These are phyloP conservation scores for Tuber indicum DNA, from an alignment of 495 filamentous ascomycete genomes.

Conservation along the genomic window DNA sequence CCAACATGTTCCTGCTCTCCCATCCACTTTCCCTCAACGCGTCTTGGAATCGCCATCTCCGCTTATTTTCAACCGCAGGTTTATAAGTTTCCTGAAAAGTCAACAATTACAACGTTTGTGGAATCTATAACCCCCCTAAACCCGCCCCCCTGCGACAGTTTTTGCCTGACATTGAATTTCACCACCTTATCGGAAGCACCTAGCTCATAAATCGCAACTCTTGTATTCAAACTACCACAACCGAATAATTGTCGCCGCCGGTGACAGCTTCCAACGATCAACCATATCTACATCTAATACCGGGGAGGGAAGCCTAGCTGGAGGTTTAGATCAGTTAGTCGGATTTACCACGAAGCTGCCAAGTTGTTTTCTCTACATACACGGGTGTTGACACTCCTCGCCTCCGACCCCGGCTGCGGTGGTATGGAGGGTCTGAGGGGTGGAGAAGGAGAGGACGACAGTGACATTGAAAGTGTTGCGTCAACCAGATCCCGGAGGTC, in stretches of 20 bases:
- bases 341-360: conserved; percentile 29
- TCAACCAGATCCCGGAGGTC: conserved; percentile 32
- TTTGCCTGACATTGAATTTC: neutral
- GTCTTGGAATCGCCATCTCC: conserved; percentile 29
- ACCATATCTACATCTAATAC: neutral
- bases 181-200: neutral
- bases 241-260: neutral
- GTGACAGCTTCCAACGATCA: neutral
- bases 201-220: neutral
- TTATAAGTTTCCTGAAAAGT: neutral
- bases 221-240: neutral
- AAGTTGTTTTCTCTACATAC: conserved; percentile 42
- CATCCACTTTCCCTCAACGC: conserved; percentile 14
- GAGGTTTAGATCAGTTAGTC: neutral
- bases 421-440: conserved; percentile 39
- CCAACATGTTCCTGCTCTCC: conserved; percentile 32
- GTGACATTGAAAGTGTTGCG: conserved; percentile 35
- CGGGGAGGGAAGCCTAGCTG: neutral
- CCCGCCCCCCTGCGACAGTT: neutral
- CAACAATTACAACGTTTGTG: neutral
- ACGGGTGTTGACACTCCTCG: conserved; percentile 41
- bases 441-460: conserved; percentile 37
- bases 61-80: neutral
- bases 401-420: conserved; percentile 39
- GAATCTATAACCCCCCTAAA: neutral